Conservation (phyloP, 2,329 filamentous ascomycete species). For the Arthrobotrys musiformis region DNA sequence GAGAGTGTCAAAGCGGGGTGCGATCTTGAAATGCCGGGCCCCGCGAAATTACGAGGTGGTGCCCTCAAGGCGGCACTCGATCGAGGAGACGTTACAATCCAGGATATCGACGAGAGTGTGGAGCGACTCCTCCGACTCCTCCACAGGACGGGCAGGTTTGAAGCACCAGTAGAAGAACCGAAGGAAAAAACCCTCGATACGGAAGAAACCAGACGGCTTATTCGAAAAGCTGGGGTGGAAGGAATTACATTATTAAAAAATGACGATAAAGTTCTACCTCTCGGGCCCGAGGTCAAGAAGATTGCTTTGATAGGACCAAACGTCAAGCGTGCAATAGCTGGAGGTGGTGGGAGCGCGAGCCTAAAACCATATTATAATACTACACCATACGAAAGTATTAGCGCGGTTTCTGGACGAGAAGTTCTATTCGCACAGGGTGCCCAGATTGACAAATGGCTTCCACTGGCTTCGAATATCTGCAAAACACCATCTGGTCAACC, state of each 20-base stretch:
- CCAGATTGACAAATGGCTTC: conserved; percentile 74
- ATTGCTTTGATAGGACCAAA: conserved; percentile 80
- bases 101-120: conserved; percentile 70
- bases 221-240: conserved; percentile 71
- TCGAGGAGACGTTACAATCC: conserved; percentile 65
- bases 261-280: conserved; percentile 67
- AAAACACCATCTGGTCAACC: conserved; percentile 69
- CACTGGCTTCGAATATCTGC: conserved; percentile 71
- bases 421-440: conserved; percentile 72
- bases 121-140: conserved; percentile 72
- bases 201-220: conserved; percentile 69
- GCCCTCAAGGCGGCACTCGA: conserved; percentile 69
- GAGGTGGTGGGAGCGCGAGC: conserved; percentile 75
- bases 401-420: conserved; percentile 67
- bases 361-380: conserved; percentile 76
- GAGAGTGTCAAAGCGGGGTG: conserved; percentile 68
- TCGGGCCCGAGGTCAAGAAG: conserved; percentile 66
- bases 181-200: conserved; percentile 70
- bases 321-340: conserved; percentile 75
- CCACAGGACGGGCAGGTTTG: conserved; percentile 71
- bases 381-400: conserved; percentile 73
- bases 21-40: conserved; percentile 73
- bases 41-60: conserved; percentile 67
- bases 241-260: conserved; percentile 73
- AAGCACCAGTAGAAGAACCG: conserved; percentile 69